These are phyloP conservation scores for Trichosporon faecale DNA, from an alignment of 1,284 basidiomycete species.

Conservation along the genomic window DNA sequence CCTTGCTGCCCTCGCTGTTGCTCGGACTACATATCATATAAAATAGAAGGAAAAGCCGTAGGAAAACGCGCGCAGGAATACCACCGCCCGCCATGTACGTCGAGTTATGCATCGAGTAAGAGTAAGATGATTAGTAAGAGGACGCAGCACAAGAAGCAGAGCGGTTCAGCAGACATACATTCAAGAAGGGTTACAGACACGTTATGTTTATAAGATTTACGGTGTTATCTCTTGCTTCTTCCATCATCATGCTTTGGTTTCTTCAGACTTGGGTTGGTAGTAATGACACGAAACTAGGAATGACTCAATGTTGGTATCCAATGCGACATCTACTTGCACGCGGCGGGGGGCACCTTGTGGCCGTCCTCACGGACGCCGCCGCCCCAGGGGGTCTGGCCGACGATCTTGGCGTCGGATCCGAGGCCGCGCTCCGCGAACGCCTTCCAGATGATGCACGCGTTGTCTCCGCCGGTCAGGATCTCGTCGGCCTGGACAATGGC, in stretches of 20 bases:
- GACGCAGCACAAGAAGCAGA: too few relatives aligned
- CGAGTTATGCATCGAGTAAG: neutral
- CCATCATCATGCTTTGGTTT: neutral
- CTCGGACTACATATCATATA: neutral
- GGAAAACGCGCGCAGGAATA: neutral
- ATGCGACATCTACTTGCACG: conserved; percentile 40
- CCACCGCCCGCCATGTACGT: neutral
- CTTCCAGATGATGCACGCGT: conserved; percentile 83
- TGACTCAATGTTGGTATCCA: neutral
- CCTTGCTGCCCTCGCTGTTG: too few relatives aligned
- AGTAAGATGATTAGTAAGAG: too few relatives aligned
- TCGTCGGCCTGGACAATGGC: conserved; percentile 93
- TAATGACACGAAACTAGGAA: neutral
- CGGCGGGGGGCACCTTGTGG: conserved; percentile 50
- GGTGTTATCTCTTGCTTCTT: neutral
- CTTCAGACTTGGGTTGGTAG: neutral
- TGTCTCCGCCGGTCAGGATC: conserved; percentile 84
- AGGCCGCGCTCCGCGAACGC: conserved; percentile 81
- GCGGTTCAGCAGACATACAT: conserved; percentile 8
- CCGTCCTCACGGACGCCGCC: conserved; percentile 65
- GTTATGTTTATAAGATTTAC: neutral
- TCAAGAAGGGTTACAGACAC: conserved; percentile 10
- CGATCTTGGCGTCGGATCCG: conserved; percentile 68
- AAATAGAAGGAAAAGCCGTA: neutral
- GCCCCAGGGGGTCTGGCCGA: conserved; percentile 87